Evolutionary conservation across 1,139 yeast genomes (phyloP).

Genomic region (Pneumocystis murina): DNA sequence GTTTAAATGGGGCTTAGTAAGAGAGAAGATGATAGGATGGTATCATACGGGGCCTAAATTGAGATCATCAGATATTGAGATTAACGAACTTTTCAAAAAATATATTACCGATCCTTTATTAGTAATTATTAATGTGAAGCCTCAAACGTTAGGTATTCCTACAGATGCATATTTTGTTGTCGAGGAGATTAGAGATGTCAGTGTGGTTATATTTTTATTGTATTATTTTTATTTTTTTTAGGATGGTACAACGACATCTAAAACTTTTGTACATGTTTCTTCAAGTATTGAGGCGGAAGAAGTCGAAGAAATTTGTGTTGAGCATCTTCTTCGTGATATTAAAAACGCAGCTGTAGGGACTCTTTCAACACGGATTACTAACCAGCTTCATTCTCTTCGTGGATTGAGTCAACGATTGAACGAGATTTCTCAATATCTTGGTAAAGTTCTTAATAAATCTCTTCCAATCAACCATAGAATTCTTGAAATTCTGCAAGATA

Average conservation of each 20-base stretch:
- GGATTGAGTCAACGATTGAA: constrained; percentile 70
- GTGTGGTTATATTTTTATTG: constrained; percentile 19
- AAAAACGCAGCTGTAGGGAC: constrained; percentile 96
- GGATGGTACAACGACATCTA: constrained; percentile 74
- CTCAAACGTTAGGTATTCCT: constrained; percentile 68
- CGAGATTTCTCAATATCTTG: constrained; percentile 67
- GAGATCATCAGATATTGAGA: constrained; percentile 72
- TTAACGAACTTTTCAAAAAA: constrained; percentile 75
- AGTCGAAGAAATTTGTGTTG: constrained; percentile 98
- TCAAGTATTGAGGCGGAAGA: constrained; percentile 92
- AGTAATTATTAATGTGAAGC: constrained; percentile 83
- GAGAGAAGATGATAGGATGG: constrained; percentile 94
- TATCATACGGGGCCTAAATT: constrained; percentile 95
- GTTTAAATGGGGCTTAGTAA: constrained; percentile 26
- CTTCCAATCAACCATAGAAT: constrained; percentile 84
- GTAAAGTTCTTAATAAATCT: constrained; percentile 52
- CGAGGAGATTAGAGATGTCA: constrained; percentile 79
- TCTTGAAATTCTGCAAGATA: constrained; percentile 84
- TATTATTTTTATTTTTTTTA: constrained; percentile 1
- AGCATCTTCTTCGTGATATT: constrained; percentile 82
- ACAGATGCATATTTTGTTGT: constrained; percentile 91
- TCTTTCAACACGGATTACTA: constrained; percentile 70
- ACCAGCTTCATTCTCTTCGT: constrained; percentile 73
- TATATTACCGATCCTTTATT: constrained; percentile 73
- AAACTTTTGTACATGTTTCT: constrained; percentile 86